Percentiles rank a stretch among this genome's conserved stretches.
Conservation (phyloP, 1,284 basidiomycete species). For the Cutaneotrichosporon sp. region DNA sequence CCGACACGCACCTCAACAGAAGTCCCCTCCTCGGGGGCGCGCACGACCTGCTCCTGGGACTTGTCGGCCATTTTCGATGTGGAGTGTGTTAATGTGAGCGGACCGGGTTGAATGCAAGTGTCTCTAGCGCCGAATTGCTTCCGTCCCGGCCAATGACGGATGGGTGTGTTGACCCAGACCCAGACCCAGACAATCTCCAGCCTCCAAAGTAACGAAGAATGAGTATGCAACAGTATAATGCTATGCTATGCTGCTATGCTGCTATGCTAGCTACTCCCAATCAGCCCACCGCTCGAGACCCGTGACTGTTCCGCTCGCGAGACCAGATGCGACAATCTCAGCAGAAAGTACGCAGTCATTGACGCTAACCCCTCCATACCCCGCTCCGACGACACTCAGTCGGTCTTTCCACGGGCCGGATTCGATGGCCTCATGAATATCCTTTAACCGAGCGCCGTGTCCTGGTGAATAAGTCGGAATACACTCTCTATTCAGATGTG, state of each 20-base stretch:
- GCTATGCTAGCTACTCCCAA: slow-evolving; percentile 24
- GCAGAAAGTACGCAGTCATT: slow-evolving; percentile 83
- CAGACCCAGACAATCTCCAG: too few species aligned
- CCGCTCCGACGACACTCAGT: slow-evolving; percentile 77
- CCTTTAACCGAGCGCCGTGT: slow-evolving; percentile 67
- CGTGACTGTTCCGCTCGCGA: slow-evolving; percentile 32
- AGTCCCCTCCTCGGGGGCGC: slow-evolving; percentile 41
- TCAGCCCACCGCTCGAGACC: slow-evolving; percentile 47
- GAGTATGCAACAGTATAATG: not conserved
- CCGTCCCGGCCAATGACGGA: slow-evolving; percentile 2
- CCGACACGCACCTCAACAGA: slow-evolving; percentile 44
- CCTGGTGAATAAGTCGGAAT: slow-evolving; percentile 81
- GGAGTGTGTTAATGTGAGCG: not conserved
- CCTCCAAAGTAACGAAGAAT: too few species aligned
- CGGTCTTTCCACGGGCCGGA: slow-evolving; percentile 60
- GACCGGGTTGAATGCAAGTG: not conserved
- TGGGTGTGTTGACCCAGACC: too few species aligned
- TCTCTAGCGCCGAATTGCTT: slow-evolving; percentile 8
- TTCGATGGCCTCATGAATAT: slow-evolving; percentile 59
- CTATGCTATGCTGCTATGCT: not conserved
- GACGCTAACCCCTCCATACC: slow-evolving; percentile 83
- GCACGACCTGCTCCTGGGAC: slow-evolving; percentile 47
- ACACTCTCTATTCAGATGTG: slow-evolving; percentile 65
- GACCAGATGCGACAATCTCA: slow-evolving; percentile 50
- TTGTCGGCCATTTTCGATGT: slow-evolving; percentile 40